These are phyloP conservation scores for Colletotrichum sp. DNA, from an alignment of 2,329 filamentous ascomycete species.

Conservation along the genomic window DNA sequence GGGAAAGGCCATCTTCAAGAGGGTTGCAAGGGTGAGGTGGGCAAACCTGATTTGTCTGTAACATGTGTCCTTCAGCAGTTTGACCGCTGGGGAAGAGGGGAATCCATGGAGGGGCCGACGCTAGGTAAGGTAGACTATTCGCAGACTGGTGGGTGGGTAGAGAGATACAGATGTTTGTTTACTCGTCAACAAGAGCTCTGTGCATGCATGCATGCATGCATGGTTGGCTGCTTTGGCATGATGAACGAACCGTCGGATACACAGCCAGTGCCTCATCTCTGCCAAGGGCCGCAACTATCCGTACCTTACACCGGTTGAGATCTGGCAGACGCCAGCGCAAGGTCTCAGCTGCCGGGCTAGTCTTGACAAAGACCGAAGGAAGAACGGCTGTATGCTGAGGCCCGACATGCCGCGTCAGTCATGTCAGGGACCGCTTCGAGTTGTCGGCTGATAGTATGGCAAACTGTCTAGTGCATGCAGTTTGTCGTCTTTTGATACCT, in stretches of 20 bases:
- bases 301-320: background rate
- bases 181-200: background rate
- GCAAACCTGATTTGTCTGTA: background rate
- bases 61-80: background rate
- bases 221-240: background rate
- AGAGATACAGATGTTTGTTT: background rate
- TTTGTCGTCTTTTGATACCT: background rate
- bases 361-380: background rate
- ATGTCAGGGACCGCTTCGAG: background rate
- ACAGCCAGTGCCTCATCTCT: background rate
- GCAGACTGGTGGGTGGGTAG: background rate
- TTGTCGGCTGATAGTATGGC: background rate
- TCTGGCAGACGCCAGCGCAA: background rate
- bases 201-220: background rate
- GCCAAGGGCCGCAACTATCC: background rate
- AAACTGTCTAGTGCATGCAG: background rate
- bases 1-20: background rate
- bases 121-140: background rate
- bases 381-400: background rate
- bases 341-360: background rate
- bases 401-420: background rate
- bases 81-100: background rate
- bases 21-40: conserved; percentile 2
- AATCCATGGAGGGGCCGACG: background rate
- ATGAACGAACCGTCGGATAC: background rate